Percentiles rank a stretch among this genome's conserved stretches.
These are phyloP conservation scores for Andrographis paniculata DNA, from an alignment of 305 asterid genomes.

Conservation along the genomic window DNA sequence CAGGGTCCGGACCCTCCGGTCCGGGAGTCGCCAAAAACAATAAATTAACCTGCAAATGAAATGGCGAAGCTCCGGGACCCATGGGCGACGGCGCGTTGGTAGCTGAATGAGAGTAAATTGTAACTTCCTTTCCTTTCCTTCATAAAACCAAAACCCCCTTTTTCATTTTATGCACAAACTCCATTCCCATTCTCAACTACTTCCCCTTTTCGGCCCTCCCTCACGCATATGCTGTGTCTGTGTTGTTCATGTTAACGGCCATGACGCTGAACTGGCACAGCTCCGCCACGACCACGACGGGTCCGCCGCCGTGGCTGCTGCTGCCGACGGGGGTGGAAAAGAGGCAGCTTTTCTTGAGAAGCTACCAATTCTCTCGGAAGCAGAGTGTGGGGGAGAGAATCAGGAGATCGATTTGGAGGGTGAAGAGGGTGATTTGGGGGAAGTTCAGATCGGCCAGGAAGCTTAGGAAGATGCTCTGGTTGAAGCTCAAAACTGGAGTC, in stretches of 20 bases:
- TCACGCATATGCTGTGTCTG: no score
- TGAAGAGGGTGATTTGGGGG: constrained; percentile 41
- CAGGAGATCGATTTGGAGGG: constrained; percentile 43
- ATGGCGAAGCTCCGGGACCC: not conserved
- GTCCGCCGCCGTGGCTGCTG: constrained; percentile 21
- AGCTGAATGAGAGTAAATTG: constrained; percentile 8
- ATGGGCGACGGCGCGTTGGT: constrained; percentile 5
- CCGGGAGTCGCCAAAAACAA: no score
- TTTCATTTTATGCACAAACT: not conserved
- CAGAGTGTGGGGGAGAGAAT: constrained; percentile 46
- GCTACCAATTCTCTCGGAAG: constrained; percentile 79
- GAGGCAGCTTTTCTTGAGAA: constrained; percentile 73
- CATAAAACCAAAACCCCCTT: constrained; percentile 14
- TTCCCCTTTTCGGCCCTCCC: no score
- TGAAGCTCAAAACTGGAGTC: constrained; percentile 40
- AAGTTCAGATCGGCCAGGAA: constrained; percentile 42
- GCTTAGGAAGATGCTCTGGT: constrained; percentile 41
- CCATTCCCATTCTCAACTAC: not conserved
- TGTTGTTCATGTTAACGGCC: no score
- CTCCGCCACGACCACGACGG: constrained; percentile 14
- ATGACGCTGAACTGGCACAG: constrained; percentile 9
- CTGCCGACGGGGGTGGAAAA: constrained; percentile 57
- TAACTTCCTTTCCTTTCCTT: constrained; percentile 2
- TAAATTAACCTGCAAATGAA: no score
- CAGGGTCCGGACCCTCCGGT: no score